Evolutionary conservation across 2,329 filamentous ascomycete species (phyloP).

Genomic region (Penicillium concentricum): DNA sequence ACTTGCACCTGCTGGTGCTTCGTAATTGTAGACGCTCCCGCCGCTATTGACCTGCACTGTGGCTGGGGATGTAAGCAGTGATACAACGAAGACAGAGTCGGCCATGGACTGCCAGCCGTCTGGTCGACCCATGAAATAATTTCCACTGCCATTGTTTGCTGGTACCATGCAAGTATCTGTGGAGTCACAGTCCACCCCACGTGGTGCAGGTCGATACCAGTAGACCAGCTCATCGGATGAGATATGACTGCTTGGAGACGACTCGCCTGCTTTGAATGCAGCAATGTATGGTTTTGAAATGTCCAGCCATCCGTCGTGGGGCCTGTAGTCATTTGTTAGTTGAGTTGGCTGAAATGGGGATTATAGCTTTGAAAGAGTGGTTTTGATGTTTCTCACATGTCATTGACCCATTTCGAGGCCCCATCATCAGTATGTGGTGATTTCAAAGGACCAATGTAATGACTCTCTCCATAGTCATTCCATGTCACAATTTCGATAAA

Average conservation of each 20-base stretch:
- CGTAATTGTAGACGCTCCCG: constrained; percentile 10
- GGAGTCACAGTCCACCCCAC: constrained; percentile 49
- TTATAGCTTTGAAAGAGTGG: too few species aligned
- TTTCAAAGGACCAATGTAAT: constrained; percentile 52
- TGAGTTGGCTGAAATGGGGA: neutral
- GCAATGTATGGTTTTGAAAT: constrained; percentile 55
- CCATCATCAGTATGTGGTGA: constrained; percentile 41
- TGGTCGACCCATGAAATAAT: constrained; percentile 54
- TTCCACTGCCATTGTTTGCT: constrained; percentile 50
- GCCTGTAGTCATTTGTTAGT: constrained; percentile 30
- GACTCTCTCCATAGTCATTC: constrained; percentile 57
- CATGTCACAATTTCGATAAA: constrained; percentile 52
- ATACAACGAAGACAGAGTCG: constrained; percentile 55
- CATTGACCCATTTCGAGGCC: constrained; percentile 51
- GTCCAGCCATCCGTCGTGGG: constrained; percentile 55
- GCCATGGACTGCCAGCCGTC: constrained; percentile 52
- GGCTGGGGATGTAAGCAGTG: constrained; percentile 48
- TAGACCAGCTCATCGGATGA: constrained; percentile 52
- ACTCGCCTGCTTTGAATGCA: constrained; percentile 52
- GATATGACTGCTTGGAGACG: constrained; percentile 40
- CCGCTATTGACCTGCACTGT: constrained; percentile 40
- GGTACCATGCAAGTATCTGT: constrained; percentile 52
- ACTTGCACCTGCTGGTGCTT: constrained; percentile 45
- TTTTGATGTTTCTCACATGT: constrained; percentile 38
- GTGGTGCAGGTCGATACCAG: constrained; percentile 56